These are phyloP conservation scores for Furcasterigmium sp. DNA, from an alignment of 2,329 filamentous ascomycete genomes.

Conservation along the genomic window DNA sequence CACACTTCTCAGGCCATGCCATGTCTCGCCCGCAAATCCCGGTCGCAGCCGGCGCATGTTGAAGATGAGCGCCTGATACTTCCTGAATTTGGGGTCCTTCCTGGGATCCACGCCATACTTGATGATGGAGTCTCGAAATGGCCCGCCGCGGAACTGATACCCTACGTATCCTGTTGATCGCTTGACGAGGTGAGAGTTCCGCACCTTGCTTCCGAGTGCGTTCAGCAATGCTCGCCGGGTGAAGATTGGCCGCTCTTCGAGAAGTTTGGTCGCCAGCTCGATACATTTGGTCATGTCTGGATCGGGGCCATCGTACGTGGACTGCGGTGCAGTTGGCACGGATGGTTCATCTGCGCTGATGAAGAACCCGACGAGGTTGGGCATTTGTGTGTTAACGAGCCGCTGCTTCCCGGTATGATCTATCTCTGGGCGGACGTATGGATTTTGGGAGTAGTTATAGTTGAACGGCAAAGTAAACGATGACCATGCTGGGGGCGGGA, in stretches of 20 bases:
- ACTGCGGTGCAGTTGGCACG: constrained; percentile 54
- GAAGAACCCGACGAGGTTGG: constrained; percentile 55
- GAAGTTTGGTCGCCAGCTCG: constrained; percentile 55
- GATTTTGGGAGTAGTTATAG: constrained; percentile 82
- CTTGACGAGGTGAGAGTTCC: constrained; percentile 57
- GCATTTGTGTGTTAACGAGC: constrained; percentile 53
- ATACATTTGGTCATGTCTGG: constrained; percentile 60
- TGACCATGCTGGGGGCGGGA: constrained; percentile 76
- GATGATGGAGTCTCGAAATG: constrained; percentile 85
- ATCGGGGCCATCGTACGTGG: constrained; percentile 54
- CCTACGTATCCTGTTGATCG: constrained; percentile 77
- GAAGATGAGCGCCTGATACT: constrained; percentile 88
- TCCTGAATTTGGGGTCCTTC: constrained; percentile 65
- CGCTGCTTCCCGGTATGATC: constrained; percentile 46
- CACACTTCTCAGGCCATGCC: constrained; percentile 40
- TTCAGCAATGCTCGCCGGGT: constrained; percentile 80
- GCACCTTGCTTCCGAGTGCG: constrained; percentile 48
- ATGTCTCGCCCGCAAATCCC: constrained; percentile 39
- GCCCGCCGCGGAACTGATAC: constrained; percentile 89
- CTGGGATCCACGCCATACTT: constrained; percentile 84
- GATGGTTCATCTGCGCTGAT: constrained; percentile 57
- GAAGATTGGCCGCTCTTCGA: constrained; percentile 76
- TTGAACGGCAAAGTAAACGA: constrained; percentile 70
- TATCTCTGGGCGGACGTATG: constrained; percentile 61
- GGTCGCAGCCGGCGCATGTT: constrained; percentile 56